Percentiles rank a stretch among this genome's conserved stretches.
These are phyloP conservation scores for Podila clonocystis DNA, from an alignment of 192 early-diverging fungal species.

Conservation along the genomic window DNA sequence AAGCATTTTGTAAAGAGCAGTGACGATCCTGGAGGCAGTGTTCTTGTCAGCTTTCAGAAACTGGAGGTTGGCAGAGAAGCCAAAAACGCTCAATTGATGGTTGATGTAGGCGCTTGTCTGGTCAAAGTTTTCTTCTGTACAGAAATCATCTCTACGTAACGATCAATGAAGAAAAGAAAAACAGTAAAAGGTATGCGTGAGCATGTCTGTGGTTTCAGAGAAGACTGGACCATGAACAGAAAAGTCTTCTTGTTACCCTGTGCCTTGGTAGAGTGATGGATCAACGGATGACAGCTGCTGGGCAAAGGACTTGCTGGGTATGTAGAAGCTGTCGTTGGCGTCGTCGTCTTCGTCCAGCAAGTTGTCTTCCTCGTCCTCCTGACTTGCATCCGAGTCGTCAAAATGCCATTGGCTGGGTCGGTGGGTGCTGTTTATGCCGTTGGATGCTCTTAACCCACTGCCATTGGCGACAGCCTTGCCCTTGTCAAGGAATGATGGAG, in stretches of 20 bases:
- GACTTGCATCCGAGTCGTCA: slow-evolving; percentile 26
- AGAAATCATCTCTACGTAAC: slow-evolving; percentile 31
- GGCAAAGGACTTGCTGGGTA: slow-evolving; percentile 30
- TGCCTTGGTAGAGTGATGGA: slow-evolving; percentile 37
- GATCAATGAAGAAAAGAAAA: background rate
- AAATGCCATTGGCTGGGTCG: background rate
- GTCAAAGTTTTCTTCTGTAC: slow-evolving; percentile 40
- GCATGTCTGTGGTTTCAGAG: background rate
- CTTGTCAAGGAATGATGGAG: background rate
- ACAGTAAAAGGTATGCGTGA: background rate
- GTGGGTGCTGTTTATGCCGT: background rate
- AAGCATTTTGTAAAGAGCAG: slow-evolving; percentile 30
- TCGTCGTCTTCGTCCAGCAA: background rate
- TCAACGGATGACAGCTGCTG: slow-evolving; percentile 27
- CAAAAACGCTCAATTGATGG: slow-evolving; percentile 32
- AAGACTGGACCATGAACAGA: background rate
- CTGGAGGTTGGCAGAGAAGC: slow-evolving; percentile 28
- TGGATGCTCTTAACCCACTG: background rate
- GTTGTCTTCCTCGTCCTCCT: slow-evolving; percentile 2
- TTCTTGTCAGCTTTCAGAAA: slow-evolving; percentile 30
- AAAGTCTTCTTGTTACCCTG: slow-evolving; percentile 26
- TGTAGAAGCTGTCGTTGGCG: slow-evolving; percentile 30
- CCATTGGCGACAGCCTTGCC: background rate
- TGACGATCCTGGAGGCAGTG: slow-evolving; percentile 33
- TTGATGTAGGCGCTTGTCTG: slow-evolving; percentile 46